Base-by-base conservation (phyloP, 106 monocot species). In the Platanthera zijinensis region DNA sequence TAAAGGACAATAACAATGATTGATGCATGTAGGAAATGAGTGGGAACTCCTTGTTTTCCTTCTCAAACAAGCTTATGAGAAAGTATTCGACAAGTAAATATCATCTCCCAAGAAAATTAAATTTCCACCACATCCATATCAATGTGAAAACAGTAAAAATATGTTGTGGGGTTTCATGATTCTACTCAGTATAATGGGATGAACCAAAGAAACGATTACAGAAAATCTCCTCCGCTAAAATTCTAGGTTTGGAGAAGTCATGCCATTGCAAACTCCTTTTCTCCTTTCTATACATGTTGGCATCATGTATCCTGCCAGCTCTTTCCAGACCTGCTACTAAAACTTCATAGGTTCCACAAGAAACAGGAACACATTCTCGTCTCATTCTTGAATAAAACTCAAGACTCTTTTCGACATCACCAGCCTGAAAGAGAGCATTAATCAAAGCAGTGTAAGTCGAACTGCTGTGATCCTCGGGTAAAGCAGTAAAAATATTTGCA, bases 401-500 rank as follows among this genome's bases (percentile, higher is more conserved):
- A 52, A 87, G 79, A 32, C 84, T 86, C 66, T 75, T 84, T 48
- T 88, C 81, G 72, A 79, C 79, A 72, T 92, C 84, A 67, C 57
- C 69, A 63, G 80, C 80, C 78, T 79, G 79, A 84, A 95, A 84
- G 82, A 79, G 80, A 74, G 85, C 84, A 84, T 83, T 25, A 15
- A 92, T 89, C 56, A 95, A 73, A 49, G 89, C 85, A 70, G 91
- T 95, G 77, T 75, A 91, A 49, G 91, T 89, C 28, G 80, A 80
- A 71, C 77, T 69, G 30, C 86, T 92, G 30, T 88, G 85, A 8
- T 89, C 82, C 51, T 11, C 47, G 13, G 82, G 72, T 28, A 82
- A 81, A 73, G 80, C 83, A 78, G 75, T 32, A 79, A 89, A 89
- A 52, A 95, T 72, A 73, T 78, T 84, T 67, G 48, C 71, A 76